Evolutionary conservation across 2,329 filamentous ascomycete species (phyloP), one percentile per base, ranked within the genome.

Genomic region (Aspergillus proliferans): DNA sequence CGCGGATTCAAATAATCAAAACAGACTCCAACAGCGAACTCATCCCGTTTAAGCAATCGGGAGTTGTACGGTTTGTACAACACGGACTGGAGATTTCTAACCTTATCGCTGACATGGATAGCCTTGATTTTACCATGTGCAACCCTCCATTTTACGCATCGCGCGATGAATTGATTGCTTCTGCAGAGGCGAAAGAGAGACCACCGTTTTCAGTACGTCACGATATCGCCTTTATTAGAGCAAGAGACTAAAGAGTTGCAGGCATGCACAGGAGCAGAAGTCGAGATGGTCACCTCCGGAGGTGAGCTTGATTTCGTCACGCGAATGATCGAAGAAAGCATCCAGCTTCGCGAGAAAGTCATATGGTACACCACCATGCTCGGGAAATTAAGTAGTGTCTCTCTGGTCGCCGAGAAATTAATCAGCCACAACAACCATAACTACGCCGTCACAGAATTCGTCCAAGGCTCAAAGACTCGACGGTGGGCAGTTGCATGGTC

Each of bases 61-160:
- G 54, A 15, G 43, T 63, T 21, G 55, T 66, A 47, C 58, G 51
- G 19, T 63, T 50, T 49, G 53, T 46, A 15, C n/a, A 8, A 38
- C n/a, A 47, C 30, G 43, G 38, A 19, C 5, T 18, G 26, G 26
- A 12, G 4, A 30, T 8, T 2, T 5, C 10, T 12, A 26, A 42
- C 48, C 47, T 56, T 41, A 47, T 45, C 34, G 18, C 38, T 40
- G 18, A 40, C 18, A 12, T 47, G 10, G 18, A 61, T 8, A 76
- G 73, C 3, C 75, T 95, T 40, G 85, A 92, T 63, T 96, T 97
- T 65, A 83, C 82, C 50, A 94, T 97, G 83, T 92, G 86, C 55
- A 98, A 98, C 58, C 93, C 93, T 0, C 93, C 93, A 0, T 98
- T 98, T 71, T 97, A 96, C 72, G 69, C 76, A n/a, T 90, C 87